phyloP scores from a whole-genome alignment of 1,284 basidiomycete species.

The Porodaedalea pini region DNA sequence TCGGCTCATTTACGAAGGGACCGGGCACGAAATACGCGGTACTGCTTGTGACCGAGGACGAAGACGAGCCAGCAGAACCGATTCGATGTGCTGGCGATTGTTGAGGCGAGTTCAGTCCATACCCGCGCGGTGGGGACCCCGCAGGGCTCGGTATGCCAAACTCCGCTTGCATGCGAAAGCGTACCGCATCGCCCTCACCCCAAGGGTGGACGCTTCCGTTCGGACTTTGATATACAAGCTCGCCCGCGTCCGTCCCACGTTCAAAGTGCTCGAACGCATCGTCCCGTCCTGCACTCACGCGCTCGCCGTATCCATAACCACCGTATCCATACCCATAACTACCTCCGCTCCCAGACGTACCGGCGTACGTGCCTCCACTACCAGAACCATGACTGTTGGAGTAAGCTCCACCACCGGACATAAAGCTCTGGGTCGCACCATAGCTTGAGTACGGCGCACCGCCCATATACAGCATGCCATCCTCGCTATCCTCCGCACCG shows the following conservation, averaged over 20 bases:
- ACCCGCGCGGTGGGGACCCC: not conserved
- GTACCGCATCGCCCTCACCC: conserved; percentile 18
- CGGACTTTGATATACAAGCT: conserved; percentile 16
- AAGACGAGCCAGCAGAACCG: not conserved
- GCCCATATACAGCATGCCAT: conserved; percentile 28
- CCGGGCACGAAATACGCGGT: conserved; percentile 21
- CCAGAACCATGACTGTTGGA: conserved; percentile 15
- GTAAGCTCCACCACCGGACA: conserved; percentile 10
- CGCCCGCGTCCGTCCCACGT: conserved; percentile 12
- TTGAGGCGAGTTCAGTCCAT: not conserved
- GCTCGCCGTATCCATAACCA: conserved; percentile 17
- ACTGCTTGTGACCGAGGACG: not conserved
- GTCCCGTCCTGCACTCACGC: conserved; percentile 13
- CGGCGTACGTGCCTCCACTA: not conserved
- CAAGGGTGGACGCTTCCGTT: conserved; percentile 18
- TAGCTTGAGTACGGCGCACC: conserved; percentile 10
- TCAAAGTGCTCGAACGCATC: conserved; percentile 14
- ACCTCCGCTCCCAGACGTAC: not conserved
- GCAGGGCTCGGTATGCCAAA: conserved; percentile 6
- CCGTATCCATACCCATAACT: conserved; percentile 17
- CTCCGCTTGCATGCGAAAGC: conserved; percentile 17
- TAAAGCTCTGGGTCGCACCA: not conserved
- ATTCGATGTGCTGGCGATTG: not conserved
- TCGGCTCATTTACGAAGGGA: conserved; percentile 26
- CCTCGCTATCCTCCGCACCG: conserved; percentile 44